phyloP scores from a whole-genome alignment of 441 rosid species.

The Eruca vesicaria region DNA sequence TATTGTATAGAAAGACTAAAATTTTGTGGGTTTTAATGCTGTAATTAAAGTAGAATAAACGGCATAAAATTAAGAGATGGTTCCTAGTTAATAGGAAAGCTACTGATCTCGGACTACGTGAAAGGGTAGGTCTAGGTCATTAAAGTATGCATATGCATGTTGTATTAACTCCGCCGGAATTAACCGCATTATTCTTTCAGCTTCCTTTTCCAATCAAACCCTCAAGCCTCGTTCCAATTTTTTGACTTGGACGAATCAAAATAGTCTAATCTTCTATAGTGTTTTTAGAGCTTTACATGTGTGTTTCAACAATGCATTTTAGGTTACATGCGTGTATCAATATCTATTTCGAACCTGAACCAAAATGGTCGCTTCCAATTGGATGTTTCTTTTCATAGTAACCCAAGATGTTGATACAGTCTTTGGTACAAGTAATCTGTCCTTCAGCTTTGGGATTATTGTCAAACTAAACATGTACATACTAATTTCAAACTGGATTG shows the following conservation, averaged over 20 bases:
- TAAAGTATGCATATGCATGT: conserved; percentile 31
- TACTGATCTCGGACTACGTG: conserved; percentile 37
- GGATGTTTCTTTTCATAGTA: conserved; percentile 24
- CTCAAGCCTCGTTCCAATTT: conserved; percentile 9
- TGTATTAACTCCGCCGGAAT: conserved; percentile 26
- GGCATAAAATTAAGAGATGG: conserved; percentile 20
- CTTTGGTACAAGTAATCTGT: conserved; percentile 4
- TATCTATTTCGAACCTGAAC: conserved; percentile 12
- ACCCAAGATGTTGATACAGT: conserved; percentile 5
- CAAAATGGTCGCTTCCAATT: conserved; percentile 9
- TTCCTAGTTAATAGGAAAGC: conserved; percentile 34
- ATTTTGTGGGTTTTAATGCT: conserved; percentile 9
- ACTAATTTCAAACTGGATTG: conserved; percentile 1
- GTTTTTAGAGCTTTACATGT: conserved; percentile 3
- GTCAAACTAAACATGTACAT: conserved; percentile 20
- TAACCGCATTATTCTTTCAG: conserved; percentile 22
- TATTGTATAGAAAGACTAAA: not conserved
- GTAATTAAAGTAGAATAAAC: conserved; percentile 7
- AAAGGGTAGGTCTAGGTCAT: conserved; percentile 37
- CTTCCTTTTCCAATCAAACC: not conserved
- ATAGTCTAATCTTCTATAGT: not conserved
- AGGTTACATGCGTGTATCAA: conserved; percentile 18
- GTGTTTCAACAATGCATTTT: conserved; percentile 5
- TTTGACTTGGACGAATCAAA: conserved; percentile 17
- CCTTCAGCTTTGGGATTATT: conserved; percentile 1